These are phyloP conservation scores for Acorus gramineus DNA, from an alignment of 106 monocot genomes.

Conservation along the genomic window DNA sequence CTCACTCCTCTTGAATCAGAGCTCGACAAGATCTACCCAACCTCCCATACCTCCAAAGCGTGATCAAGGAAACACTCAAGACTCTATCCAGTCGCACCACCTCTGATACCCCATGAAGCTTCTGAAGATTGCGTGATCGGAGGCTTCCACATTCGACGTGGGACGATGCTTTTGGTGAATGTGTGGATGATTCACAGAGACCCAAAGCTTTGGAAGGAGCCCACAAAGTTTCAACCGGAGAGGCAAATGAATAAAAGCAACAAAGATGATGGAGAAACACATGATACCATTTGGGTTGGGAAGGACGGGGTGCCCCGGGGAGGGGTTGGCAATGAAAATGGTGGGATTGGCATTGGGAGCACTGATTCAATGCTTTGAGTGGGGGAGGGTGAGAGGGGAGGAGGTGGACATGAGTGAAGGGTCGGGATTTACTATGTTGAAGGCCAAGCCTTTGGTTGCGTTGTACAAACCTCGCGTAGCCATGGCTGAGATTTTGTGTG, in stretches of 20 bases:
- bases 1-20: too few species aligned
- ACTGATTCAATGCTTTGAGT: slow-evolving; percentile 55
- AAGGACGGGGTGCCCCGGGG: slow-evolving; percentile 46
- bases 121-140: slow-evolving; percentile 18
- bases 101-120: slow-evolving; percentile 33
- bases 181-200: slow-evolving; percentile 39
- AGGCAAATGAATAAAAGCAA: background rate
- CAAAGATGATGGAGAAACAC: too few species aligned
- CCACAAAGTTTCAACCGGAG: slow-evolving; percentile 30
- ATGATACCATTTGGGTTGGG: slow-evolving; percentile 45
- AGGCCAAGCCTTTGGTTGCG: slow-evolving; percentile 20
- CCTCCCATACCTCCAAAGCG: too few species aligned
- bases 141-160: slow-evolving; percentile 12
- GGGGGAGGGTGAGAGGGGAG: slow-evolving; percentile 22
- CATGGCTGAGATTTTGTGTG: slow-evolving; percentile 11
- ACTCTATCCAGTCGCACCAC: slow-evolving; percentile 24
- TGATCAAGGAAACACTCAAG: slow-evolving; percentile 14
- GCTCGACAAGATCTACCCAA: too few species aligned
- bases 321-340: slow-evolving; percentile 23
- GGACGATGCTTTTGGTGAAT: slow-evolving; percentile 33
- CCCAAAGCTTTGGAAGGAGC: slow-evolving; percentile 22
- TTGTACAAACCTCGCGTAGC: slow-evolving; percentile 9
- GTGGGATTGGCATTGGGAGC: slow-evolving; percentile 25
- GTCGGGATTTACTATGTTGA: slow-evolving; percentile 24
- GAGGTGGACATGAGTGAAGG: slow-evolving; percentile 49